These are phyloP conservation scores for Globisporangium sylvaticum DNA, from an alignment of 352 stramenopile genomes.

Conservation along the genomic window DNA sequence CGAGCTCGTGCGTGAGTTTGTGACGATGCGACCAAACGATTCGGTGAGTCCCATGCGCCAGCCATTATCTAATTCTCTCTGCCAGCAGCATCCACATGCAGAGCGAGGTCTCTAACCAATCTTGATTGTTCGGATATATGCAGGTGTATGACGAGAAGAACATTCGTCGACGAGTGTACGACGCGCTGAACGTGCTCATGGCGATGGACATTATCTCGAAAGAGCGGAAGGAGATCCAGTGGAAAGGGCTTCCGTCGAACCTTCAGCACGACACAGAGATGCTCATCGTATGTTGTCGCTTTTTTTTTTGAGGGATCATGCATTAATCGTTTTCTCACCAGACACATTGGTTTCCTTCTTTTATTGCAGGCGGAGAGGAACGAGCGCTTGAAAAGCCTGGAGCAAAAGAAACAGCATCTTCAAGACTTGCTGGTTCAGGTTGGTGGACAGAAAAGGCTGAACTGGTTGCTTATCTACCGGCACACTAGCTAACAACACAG, in stretches of 20 bases:
- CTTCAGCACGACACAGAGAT: constrained; percentile 86
- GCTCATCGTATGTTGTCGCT: constrained; percentile 47
- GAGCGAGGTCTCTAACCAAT: neutral
- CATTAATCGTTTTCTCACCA: neutral
- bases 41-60: constrained; percentile 28
- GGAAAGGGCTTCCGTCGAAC: constrained; percentile 78
- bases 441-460: neutral
- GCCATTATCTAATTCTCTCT: neutral
- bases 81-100: neutral
- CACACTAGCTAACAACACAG: neutral
- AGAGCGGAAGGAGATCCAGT: constrained; percentile 92
- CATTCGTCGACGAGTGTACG: constrained; percentile 95
- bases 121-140: neutral
- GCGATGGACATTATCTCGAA: constrained; percentile 98
- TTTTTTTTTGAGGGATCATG: neutral
- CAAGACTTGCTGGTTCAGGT: constrained; percentile 91
- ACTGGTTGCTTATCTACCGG: neutral
- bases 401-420: constrained; percentile 89
- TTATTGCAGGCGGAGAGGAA: constrained; percentile 56
- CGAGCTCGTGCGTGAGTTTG: constrained; percentile 89
- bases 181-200: constrained; percentile 97
- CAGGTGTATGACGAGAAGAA: constrained; percentile 93
- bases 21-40: constrained; percentile 81
- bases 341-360: neutral
- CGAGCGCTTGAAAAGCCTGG: constrained; percentile 73